phyloP scores from a whole-genome alignment of 2,329 filamentous ascomycete genomes.

The Verticillium nonalfalfae region DNA sequence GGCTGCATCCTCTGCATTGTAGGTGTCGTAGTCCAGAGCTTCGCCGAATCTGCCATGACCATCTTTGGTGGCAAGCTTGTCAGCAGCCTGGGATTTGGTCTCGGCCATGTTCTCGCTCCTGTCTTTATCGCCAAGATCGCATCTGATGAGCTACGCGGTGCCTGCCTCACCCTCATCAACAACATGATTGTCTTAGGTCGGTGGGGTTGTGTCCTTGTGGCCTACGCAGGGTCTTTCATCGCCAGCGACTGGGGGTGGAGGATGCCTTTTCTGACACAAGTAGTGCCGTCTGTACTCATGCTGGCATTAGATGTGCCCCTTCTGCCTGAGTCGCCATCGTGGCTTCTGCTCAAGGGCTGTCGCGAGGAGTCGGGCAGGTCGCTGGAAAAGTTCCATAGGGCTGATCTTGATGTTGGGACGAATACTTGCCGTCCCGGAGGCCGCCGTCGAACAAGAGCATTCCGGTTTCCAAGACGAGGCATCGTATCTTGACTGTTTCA shows the following conservation, averaged over 20 bases:
- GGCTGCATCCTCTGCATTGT: conserved; percentile 7
- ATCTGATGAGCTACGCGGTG: conserved; percentile 7
- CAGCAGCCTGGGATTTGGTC: conserved; percentile 5
- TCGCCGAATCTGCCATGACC: conserved; percentile 5
- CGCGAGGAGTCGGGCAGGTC: conserved; percentile 24
- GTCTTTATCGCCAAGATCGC: conserved; percentile 13
- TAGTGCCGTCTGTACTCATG: conserved; percentile 1
- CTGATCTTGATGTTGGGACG: conserved; percentile 16
- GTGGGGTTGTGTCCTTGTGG: conserved; percentile 9
- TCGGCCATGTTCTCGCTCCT: conserved; percentile 9
- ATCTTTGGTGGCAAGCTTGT: conserved; percentile 9
- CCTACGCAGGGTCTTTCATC: conserved; percentile 2
- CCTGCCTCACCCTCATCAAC: conserved; percentile 5
- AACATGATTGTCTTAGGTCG: conserved; percentile 5
- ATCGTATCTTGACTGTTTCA: conserved; percentile 44
- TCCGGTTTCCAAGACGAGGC: conserved; percentile 23
- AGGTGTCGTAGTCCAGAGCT: conserved; percentile 6
- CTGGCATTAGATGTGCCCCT: neutral
- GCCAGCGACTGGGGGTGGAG: conserved; percentile 6
- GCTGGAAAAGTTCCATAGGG: conserved; percentile 22
- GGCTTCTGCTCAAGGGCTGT: conserved; percentile 24
- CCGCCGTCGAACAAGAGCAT: conserved; percentile 23
- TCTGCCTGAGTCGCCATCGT: conserved; percentile 26
- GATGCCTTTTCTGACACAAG: conserved; percentile 3
- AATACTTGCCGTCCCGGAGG: conserved; percentile 17